Percentiles rank a stretch among this genome's conserved stretches.
Conservation (phyloP, 2,329 filamentous ascomycete genomes). For the Hymenotorrendiella dingleyae region DNA sequence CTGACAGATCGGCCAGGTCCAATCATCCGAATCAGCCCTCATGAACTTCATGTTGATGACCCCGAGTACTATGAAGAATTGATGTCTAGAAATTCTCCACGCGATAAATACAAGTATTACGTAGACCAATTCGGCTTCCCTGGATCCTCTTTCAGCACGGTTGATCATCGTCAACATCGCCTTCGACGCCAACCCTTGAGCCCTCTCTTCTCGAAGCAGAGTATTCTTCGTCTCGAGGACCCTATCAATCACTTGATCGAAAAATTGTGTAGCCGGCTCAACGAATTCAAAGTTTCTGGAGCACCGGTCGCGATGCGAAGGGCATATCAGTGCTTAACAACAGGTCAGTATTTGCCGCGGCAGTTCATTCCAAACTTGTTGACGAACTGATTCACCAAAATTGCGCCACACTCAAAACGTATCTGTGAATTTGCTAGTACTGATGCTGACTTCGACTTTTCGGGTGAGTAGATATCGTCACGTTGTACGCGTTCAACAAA, state of each 20-base stretch:
- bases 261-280: slow-evolving; percentile 17
- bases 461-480: slow-evolving; percentile 31
- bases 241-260: slow-evolving; percentile 16
- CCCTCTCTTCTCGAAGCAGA: slow-evolving; percentile 23
- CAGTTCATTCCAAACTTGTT: too few relatives aligned
- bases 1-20: slow-evolving; percentile 1
- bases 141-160: slow-evolving; percentile 13
- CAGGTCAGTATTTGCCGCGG: too few relatives aligned
- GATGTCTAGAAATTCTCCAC: slow-evolving; percentile 1
- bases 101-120: slow-evolving; percentile 6
- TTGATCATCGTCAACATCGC: slow-evolving; percentile 20
- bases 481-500: slow-evolving; percentile 26
- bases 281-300: slow-evolving; percentile 14
- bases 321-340: slow-evolving; percentile 16
- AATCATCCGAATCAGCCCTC: slow-evolving; percentile 8
- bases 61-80: slow-evolving; percentile 6
- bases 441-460: too few relatives aligned
- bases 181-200: slow-evolving; percentile 19
- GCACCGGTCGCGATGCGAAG: slow-evolving; percentile 14
- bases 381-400: too few relatives aligned
- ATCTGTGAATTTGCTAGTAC: too few relatives aligned
- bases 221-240: slow-evolving; percentile 15
- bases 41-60: slow-evolving; percentile 9
- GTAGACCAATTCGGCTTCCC: slow-evolving; percentile 6
- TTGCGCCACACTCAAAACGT: too few relatives aligned